Evolutionary conservation across 257 asterid species (phyloP), one percentile per base, ranked within the genome.

Genomic region (Solanum virginianum): DNA sequence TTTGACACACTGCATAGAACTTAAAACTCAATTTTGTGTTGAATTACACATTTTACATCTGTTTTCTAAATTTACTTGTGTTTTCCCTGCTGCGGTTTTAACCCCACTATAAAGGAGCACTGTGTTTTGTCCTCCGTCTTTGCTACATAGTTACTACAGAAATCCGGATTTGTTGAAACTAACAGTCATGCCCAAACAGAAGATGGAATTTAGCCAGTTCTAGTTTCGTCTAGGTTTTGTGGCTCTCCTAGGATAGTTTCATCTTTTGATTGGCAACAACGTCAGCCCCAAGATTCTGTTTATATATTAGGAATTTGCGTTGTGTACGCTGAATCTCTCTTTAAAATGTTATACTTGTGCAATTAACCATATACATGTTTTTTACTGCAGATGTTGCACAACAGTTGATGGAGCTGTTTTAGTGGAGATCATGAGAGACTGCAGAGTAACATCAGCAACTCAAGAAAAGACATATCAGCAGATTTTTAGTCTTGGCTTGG

Each of bases 371-470:
- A 24, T 15, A 53, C 9, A 26, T 79, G 63, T n/a, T 53, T 79
- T 79, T 51, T 53, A 53, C 43, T 79, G 65, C 95, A 93, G 97
- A 93, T 86, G 90, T 93, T 84, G 97, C 95, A 3, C 91, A 93
- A 87, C 99, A 96, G 86, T 89, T 96, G 92, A 92, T 92, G 97
- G 99, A 96, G 84, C 91, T 95, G 29, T 87, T 92, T 39, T 94
- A 92, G 91, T 87, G 91, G 87, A 86, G 87, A 60, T 49, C n/a
- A 49, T 26, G 17, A 22, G 15, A 53, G 62, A 60, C 39, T 1
- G 22, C 65, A 79, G 65, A 79, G 65, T 26, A 16, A 79, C 82
- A 79, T 79, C 12, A 79, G 47, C 45, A 24, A 16, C 26, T 49
- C n/a, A 22, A 26, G 16, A 53, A 77, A 9, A 62, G 16, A 45